Conservation (phyloP, 108 stramenopile genomes). For the Skeletonema marinoi region DNA sequence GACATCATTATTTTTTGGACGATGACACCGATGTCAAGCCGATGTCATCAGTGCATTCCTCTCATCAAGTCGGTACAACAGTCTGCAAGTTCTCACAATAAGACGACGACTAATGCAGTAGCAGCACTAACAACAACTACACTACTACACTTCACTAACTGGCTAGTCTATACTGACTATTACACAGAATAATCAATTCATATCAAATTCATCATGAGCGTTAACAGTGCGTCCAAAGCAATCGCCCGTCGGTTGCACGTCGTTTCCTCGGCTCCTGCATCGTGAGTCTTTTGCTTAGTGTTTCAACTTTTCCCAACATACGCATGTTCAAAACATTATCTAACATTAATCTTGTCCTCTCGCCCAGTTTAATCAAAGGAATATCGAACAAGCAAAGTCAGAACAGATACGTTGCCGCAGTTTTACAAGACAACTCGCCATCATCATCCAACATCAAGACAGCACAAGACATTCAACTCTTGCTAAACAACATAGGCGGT, state of each 20-base stretch:
- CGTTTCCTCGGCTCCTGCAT: background rate
- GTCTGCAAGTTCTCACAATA: too few relatives aligned
- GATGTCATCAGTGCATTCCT: too few relatives aligned
- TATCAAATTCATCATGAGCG: background rate
- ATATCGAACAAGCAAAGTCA: background rate
- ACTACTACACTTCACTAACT: too few relatives aligned
- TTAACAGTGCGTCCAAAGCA: background rate
- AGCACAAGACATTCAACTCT: background rate
- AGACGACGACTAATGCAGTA: too few relatives aligned
- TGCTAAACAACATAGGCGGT: conserved; percentile 1
- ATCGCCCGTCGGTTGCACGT: background rate
- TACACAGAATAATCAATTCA: background rate
- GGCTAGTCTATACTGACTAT: background rate
- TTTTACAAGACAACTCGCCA: background rate
- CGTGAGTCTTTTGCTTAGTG: background rate
- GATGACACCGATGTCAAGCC: too few relatives aligned
- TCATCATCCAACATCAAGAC: background rate
- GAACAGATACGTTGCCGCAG: background rate
- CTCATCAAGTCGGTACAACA: too few relatives aligned
- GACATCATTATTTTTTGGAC: too few relatives aligned
- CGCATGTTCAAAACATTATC: background rate
- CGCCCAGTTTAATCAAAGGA: background rate
- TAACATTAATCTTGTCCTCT: background rate
- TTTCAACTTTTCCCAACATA: background rate
- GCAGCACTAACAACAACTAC: too few relatives aligned